Evolutionary conservation across 2,329 filamentous ascomycete species (phyloP).

Genomic region (Zymoseptoria ardabiliae): DNA sequence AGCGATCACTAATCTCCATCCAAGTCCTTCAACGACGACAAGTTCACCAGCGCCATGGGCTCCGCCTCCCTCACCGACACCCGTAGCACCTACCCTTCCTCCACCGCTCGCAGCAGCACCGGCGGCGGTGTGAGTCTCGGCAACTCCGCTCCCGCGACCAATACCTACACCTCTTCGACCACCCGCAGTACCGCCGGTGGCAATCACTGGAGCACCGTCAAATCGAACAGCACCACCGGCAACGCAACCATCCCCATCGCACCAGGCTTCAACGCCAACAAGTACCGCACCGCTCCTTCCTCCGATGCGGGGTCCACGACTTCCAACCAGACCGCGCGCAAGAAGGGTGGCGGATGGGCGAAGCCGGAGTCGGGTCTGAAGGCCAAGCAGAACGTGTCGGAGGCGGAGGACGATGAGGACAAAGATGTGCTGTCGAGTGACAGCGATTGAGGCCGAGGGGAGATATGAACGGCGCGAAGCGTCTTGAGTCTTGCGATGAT

Average conservation of each 20-base stretch:
- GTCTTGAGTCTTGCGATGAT: not conserved
- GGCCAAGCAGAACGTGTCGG: not conserved
- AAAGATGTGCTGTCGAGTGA: conserved; percentile 1
- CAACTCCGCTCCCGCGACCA: not conserved
- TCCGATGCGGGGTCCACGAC: not conserved
- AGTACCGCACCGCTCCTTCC: conserved; percentile 1
- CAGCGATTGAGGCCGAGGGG: conserved; percentile 1
- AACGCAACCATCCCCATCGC: not conserved
- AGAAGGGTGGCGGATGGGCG: not conserved
- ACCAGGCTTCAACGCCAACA: conserved; percentile 2
- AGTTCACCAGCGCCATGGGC: not conserved
- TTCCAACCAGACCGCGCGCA: not conserved
- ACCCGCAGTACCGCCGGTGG: not conserved
- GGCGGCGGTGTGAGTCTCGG: conserved; percentile 8
- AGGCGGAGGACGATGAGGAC: conserved; percentile 3
- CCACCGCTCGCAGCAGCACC: not conserved
- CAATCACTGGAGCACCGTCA: not conserved
- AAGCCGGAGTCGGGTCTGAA: not conserved
- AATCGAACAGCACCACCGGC: not conserved
- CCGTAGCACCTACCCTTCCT: conserved; percentile 8
- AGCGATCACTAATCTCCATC: not conserved
- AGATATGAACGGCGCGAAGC: not conserved
- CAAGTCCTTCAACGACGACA: not conserved
- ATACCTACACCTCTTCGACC: not conserved
- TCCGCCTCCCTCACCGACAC: not conserved